Evolutionary conservation across 208 protist genomes (phyloP).

Genomic region (Tetramitus jugosus): DNA sequence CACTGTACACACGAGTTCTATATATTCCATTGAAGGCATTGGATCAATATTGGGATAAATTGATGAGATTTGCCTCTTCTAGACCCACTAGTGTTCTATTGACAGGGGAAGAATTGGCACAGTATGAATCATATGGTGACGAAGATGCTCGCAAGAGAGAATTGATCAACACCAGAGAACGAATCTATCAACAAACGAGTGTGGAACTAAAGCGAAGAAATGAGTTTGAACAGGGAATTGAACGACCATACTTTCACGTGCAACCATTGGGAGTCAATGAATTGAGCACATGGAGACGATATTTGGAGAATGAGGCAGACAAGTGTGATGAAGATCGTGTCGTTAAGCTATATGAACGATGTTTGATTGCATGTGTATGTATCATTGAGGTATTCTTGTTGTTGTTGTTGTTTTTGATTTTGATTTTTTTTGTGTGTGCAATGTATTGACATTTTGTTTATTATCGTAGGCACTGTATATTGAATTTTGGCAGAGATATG

Average conservation of each 20-base stretch:
- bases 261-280: constrained; percentile 1
- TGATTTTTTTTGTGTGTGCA: neutral
- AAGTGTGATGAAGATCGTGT: neutral
- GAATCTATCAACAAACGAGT: neutral
- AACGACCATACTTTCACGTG: constrained; percentile 17
- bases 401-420: neutral
- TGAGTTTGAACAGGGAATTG: neutral
- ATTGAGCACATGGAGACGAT: neutral
- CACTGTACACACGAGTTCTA: neutral
- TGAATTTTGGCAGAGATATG: constrained; percentile 20
- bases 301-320: neutral
- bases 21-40: neutral
- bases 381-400: neutral
- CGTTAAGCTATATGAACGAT: neutral
- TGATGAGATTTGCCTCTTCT: neutral
- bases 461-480: neutral
- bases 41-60: neutral
- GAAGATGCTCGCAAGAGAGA: neutral
- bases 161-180: neutral
- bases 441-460: neutral
- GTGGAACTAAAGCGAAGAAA: neutral
- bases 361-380: neutral
- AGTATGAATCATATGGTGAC: neutral
- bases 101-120: neutral
- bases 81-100: neutral